Conservation (phyloP, 768 basidiomycete species). For the Royoungia palumana region DNA sequence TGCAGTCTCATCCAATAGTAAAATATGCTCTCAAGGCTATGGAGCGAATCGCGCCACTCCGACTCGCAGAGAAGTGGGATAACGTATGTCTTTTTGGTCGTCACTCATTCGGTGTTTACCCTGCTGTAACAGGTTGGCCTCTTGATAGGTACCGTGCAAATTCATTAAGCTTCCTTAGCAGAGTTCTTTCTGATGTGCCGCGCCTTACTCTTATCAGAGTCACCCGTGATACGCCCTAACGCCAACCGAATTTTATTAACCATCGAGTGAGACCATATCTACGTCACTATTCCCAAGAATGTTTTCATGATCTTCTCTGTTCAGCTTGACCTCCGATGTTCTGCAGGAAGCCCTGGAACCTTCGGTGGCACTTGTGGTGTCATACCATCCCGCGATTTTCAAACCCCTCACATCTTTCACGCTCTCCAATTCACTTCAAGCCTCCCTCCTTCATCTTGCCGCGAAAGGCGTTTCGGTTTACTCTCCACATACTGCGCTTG, state of each 20-base stretch:
- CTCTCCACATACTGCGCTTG: slow-evolving; percentile 85
- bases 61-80: slow-evolving; percentile 89
- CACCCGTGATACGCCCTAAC: slow-evolving; percentile 45
- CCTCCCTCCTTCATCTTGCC: slow-evolving; percentile 74
- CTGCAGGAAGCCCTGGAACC: slow-evolving; percentile 61
- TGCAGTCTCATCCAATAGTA: slow-evolving; percentile 12
- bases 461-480: slow-evolving; percentile 84
- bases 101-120: slow-evolving; percentile 4
- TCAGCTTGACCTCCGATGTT: slow-evolving; percentile 71
- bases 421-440: slow-evolving; percentile 72
- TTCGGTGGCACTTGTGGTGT: slow-evolving; percentile 63
- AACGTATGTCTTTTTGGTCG: slow-evolving; percentile 58
- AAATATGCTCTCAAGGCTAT: slow-evolving; percentile 63
- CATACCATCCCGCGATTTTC: slow-evolving; percentile 89
- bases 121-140: slow-evolving; percentile 56
- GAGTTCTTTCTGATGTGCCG: slow-evolving; percentile 2
- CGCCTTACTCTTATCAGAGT: slow-evolving; percentile 40
- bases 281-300: slow-evolving; percentile 1
- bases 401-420: slow-evolving; percentile 71
- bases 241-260: slow-evolving; percentile 57
- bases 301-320: slow-evolving; percentile 15
- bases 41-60: slow-evolving; percentile 83
- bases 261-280: slow-evolving; percentile 53
- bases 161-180: not conserved
- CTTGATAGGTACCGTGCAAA: slow-evolving; percentile 53